Evolutionary conservation across 2,329 filamentous ascomycete species (phyloP), one percentile per base, ranked within the genome.

Genomic region (Fusarium verticillioides): DNA sequence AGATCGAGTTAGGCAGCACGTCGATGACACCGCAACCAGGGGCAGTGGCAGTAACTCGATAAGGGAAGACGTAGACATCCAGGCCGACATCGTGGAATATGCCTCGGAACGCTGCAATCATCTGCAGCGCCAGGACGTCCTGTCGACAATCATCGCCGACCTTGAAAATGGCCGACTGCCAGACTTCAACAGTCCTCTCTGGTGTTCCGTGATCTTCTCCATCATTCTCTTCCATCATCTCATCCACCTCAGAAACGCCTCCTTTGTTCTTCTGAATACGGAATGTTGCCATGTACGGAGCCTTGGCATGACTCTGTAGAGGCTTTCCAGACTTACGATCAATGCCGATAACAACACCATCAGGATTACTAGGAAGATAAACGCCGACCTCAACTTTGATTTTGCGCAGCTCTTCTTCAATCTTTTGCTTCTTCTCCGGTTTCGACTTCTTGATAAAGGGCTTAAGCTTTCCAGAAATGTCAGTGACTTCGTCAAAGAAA

Each of bases 81-180:
- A 99, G 89, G 0, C 97, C 97, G 44, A 98, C 94, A 73, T 90
- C 93, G 81, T 97, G 93, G 87, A 98, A 99, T 78, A 99, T 99
- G 72, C 95, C 95, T 30, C 96, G 92, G 87, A 99, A 99, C 3
- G 95, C 95, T 1, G 96, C 92, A 81, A 99, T 98, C 93, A 99
- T 97, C 83, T 99, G 96, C 70, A 99, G 86, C 4, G 96, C 96
- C 68, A 99, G 87, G 59, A 99, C 93, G 78, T 99, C 97, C 83
- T 99, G 96, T 57, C 96, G 93, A 81, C 96, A 98, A 82, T 99
- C 96, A 81, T 99, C 96, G 70, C 96, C 96, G 54, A 99, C 97
- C 82, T 99, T 99, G 91, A 99, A 99, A 79, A 99, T 99, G 63
- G 96, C 96, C 4, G 95, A 97, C 82, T 99, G 96, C 97, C 96